phyloP scores from a whole-genome alignment of 2,329 filamentous ascomycete genomes.

The Monilinia fructicola region DNA sequence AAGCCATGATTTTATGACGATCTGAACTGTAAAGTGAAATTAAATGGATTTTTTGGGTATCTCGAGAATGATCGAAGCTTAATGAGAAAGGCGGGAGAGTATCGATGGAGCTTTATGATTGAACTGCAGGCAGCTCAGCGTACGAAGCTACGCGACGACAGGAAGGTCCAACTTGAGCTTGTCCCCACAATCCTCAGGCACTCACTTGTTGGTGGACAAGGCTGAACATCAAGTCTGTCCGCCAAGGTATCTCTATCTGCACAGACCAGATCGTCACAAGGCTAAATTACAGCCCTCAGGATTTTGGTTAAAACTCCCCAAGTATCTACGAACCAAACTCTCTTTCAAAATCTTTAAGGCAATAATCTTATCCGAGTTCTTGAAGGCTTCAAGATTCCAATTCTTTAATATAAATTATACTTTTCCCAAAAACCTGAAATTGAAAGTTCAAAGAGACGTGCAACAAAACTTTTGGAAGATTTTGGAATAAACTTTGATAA shows the following conservation, averaged over 20 bases:
- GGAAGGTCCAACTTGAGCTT: constrained; percentile 19
- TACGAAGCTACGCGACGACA: constrained; percentile 33
- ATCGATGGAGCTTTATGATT: constrained; percentile 28
- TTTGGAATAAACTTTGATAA: constrained; percentile 15
- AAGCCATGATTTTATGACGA: constrained; percentile 64
- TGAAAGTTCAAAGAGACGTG: constrained; percentile 4
- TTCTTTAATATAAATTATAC: neutral
- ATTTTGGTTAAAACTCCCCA: neutral
- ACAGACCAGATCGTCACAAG: neutral
- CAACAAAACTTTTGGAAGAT: constrained; percentile 2
- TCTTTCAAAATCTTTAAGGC: neutral
- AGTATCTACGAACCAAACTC: no score
- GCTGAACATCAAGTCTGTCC: constrained; percentile 11
- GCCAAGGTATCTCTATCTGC: neutral
- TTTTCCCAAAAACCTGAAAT: neutral
- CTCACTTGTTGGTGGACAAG: neutral
- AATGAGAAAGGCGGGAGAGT: constrained; percentile 24
- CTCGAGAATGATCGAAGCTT: constrained; percentile 23
- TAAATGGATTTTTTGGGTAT: constrained; percentile 26
- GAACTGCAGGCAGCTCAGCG: constrained; percentile 35
- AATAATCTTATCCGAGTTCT: neutral
- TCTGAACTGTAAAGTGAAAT: constrained; percentile 18
- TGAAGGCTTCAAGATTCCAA: neutral
- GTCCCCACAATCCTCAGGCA: constrained; percentile 20
- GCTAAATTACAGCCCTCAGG: neutral